A percentile compares a stretch with the other conserved stretches of the same genome.
These are phyloP conservation scores for Hypoxylon sp. DNA, from an alignment of 2,329 filamentous ascomycete genomes.

Conservation along the genomic window DNA sequence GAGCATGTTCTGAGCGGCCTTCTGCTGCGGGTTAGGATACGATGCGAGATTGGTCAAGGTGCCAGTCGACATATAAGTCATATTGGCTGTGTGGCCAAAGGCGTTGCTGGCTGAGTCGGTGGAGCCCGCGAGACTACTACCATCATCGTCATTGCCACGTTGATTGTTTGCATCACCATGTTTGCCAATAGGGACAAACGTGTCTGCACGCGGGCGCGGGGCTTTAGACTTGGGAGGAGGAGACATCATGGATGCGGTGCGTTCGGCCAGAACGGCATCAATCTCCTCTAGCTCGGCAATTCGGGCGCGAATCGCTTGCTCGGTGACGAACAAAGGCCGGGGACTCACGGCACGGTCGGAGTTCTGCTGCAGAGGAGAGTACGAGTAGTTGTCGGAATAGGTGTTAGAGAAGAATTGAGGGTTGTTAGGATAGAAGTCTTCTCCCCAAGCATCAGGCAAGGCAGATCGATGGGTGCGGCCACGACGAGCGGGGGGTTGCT, in stretches of 20 bases:
- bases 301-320: slow-evolving; percentile 2
- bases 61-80: slow-evolving; percentile 54
- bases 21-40: slow-evolving; percentile 64
- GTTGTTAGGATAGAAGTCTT: slow-evolving; percentile 35
- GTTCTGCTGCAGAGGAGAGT: slow-evolving; percentile 63
- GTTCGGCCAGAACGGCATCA: not conserved
- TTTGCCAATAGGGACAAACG: slow-evolving; percentile 10
- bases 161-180: slow-evolving; percentile 12
- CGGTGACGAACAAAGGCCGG: slow-evolving; percentile 47
- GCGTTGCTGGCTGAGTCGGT: slow-evolving; percentile 40
- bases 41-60: slow-evolving; percentile 63
- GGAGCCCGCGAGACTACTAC: no score
- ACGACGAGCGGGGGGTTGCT: slow-evolving; percentile 62
- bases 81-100: slow-evolving; percentile 41
- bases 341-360: slow-evolving; percentile 59
- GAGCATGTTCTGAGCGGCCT: slow-evolving; percentile 58
- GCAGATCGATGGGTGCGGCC: slow-evolving; percentile 56
- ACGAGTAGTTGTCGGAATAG: slow-evolving; percentile 51
- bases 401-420: slow-evolving; percentile 36
- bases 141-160: slow-evolving; percentile 22
- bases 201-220: slow-evolving; percentile 35
- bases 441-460: slow-evolving; percentile 48
- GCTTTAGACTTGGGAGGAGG: slow-evolving; percentile 33
- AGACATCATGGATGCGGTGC: slow-evolving; percentile 1
- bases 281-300: slow-evolving; percentile 9